phyloP scores from a whole-genome alignment of 176 grass and related monocot species.

The Raddia guianensis region DNA sequence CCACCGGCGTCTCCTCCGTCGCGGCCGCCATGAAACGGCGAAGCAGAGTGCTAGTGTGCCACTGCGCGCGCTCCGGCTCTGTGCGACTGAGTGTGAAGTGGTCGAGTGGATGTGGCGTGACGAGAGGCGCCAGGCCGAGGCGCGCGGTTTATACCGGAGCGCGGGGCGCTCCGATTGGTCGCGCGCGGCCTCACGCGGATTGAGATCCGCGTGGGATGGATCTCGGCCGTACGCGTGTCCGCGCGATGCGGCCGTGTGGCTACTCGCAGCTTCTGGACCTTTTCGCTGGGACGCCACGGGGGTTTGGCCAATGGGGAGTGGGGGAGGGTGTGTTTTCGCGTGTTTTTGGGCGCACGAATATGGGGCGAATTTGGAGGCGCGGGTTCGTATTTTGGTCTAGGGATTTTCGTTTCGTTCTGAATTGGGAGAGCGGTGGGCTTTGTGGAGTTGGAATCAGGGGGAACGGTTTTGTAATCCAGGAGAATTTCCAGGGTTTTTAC shows the following conservation, averaged over 20 bases:
- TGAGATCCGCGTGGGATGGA: slow-evolving; percentile 7
- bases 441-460: slow-evolving; percentile 18
- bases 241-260: background rate
- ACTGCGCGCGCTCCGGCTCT: too few species aligned
- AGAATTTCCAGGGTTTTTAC: slow-evolving; percentile 40
- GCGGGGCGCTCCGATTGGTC: slow-evolving; percentile 40
- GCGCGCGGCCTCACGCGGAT: slow-evolving; percentile 35
- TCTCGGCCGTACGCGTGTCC: slow-evolving; percentile 41
- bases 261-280: slow-evolving; percentile 29
- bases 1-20: slow-evolving; percentile 11
- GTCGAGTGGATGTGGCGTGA: background rate
- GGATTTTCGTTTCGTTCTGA: background rate
- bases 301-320: background rate
- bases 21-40: slow-evolving; percentile 34
- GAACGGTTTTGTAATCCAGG: background rate
- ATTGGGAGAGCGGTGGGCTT: background rate
- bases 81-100: background rate
- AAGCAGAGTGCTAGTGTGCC: background rate
- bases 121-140: background rate
- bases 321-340: slow-evolving; percentile 44
- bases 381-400: background rate
- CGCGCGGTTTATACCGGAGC: slow-evolving; percentile 24
- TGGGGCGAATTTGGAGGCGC: background rate
- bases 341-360: slow-evolving; percentile 30
- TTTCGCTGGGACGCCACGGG: background rate